phyloP scores from a whole-genome alignment of 192 early-diverging fungal genomes.

The Coemansia sp. region DNA sequence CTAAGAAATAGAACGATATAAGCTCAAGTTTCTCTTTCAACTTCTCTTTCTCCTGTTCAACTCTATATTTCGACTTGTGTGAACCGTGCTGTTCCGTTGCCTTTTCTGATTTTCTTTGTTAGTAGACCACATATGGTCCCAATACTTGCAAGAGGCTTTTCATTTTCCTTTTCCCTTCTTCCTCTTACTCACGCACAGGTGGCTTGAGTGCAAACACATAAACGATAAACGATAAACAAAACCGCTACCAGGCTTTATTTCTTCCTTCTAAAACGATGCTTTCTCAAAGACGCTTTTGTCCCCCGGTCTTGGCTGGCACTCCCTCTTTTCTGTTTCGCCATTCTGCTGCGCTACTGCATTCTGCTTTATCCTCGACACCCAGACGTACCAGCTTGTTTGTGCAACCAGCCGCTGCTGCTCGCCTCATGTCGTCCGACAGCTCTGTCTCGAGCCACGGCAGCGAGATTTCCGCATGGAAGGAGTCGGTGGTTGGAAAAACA shows the following conservation, averaged over 20 bases:
- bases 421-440: neutral
- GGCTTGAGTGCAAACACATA: neutral
- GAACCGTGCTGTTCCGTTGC: neutral
- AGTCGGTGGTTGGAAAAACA: conserved; percentile 8
- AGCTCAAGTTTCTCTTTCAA: neutral
- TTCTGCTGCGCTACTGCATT: neutral
- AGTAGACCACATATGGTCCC: too few relatives aligned
- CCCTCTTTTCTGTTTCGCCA: neutral
- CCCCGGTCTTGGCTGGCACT: neutral
- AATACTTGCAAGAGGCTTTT: neutral
- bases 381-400: neutral
- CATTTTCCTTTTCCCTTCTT: neutral
- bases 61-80: neutral
- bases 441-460: neutral
- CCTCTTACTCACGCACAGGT: neutral
- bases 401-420: neutral
- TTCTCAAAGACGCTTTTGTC: conserved; percentile 9
- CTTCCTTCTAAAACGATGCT: neutral
- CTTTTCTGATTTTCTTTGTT: too few relatives aligned
- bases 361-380: neutral
- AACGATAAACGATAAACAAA: too few relatives aligned
- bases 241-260: too few relatives aligned
- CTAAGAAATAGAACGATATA: neutral
- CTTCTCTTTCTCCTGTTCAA: neutral
- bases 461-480: conserved; percentile 25